Percentiles rank a stretch among this genome's conserved stretches.
These are phyloP conservation scores for Rhizopogon hawkerae DNA, from an alignment of 1,284 basidiomycete species.

Conservation along the genomic window DNA sequence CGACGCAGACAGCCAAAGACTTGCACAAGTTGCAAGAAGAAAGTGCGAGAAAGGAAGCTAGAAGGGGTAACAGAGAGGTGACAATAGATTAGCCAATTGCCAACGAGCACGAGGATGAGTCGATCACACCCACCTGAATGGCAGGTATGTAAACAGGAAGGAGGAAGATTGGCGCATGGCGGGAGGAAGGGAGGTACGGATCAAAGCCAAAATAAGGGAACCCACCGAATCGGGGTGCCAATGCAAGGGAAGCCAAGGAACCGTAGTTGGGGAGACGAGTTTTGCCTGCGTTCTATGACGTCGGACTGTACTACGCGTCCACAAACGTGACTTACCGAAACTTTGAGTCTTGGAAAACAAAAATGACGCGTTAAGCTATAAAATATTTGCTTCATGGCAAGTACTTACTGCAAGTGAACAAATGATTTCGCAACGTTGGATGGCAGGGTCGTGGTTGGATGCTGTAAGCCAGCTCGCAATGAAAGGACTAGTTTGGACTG, in stretches of 20 bases:
- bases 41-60: conserved; percentile 4
- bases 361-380: background rate
- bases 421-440: background rate
- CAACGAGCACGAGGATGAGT: background rate
- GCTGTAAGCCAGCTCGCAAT: conserved; percentile 5
- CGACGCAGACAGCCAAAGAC: background rate
- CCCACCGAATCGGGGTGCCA: conserved; percentile 11
- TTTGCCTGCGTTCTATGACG: conserved; percentile 2
- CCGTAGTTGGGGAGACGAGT: conserved; percentile 3
- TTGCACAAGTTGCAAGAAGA: conserved; percentile 1
- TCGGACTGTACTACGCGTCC: background rate
- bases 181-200: conserved; percentile 3
- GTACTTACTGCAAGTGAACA: background rate
- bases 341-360: background rate
- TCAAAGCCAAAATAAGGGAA: conserved; percentile 6
- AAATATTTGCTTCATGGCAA: background rate
- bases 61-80: conserved; percentile 7
- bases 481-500: conserved; percentile 4
- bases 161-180: conserved; percentile 5
- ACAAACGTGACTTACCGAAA: background rate
- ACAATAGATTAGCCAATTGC: background rate
- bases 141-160: conserved; percentile 1
- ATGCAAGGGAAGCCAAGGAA: conserved; percentile 15
- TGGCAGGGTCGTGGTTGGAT: conserved; percentile 1
- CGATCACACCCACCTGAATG: background rate